Conservation (phyloP, 805 yeast genomes). For the Lipomyces starkeyi region DNA sequence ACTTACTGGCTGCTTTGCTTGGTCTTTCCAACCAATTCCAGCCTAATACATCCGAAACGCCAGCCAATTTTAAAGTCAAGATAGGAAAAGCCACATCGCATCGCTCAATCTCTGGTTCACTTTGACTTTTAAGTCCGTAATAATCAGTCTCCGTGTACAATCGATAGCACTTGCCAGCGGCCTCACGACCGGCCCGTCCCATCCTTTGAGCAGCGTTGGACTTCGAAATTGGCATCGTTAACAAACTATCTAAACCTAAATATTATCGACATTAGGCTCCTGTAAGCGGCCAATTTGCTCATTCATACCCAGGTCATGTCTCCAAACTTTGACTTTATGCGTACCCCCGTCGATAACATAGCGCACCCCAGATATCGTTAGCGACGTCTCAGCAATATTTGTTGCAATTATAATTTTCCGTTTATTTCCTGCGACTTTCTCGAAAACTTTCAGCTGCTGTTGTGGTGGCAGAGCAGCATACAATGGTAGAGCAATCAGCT, state of each 20-base stretch:
- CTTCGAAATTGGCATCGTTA: slow-evolving; percentile 90
- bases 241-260: slow-evolving; percentile 80
- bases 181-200: slow-evolving; percentile 99
- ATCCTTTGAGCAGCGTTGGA: slow-evolving; percentile 95
- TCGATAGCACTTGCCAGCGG: slow-evolving; percentile 86
- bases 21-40: slow-evolving; percentile 97
- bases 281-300: not conserved
- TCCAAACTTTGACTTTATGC: slow-evolving; percentile 92
- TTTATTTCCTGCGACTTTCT: slow-evolving; percentile 63
- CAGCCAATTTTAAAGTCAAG: slow-evolving; percentile 78
- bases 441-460: slow-evolving; percentile 82
- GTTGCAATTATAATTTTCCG: slow-evolving; percentile 92
- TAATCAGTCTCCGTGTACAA: slow-evolving; percentile 79
- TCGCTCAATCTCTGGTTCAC: slow-evolving; percentile 91
- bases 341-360: slow-evolving; percentile 93
- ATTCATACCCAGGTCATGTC: slow-evolving; percentile 64
- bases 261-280: not conserved
- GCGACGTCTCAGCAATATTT: slow-evolving; percentile 96
- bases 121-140: slow-evolving; percentile 67
- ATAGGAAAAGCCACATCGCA: slow-evolving; percentile 86
- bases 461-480: slow-evolving; percentile 92
- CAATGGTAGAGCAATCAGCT: slow-evolving; percentile 76
- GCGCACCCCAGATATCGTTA: slow-evolving; percentile 92
- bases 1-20: slow-evolving; percentile 63
- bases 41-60: slow-evolving; percentile 78